Percentiles rank a stretch among this genome's conserved stretches.
Conservation (phyloP, 257 asterid genomes). For the Leonotis leonurus region DNA sequence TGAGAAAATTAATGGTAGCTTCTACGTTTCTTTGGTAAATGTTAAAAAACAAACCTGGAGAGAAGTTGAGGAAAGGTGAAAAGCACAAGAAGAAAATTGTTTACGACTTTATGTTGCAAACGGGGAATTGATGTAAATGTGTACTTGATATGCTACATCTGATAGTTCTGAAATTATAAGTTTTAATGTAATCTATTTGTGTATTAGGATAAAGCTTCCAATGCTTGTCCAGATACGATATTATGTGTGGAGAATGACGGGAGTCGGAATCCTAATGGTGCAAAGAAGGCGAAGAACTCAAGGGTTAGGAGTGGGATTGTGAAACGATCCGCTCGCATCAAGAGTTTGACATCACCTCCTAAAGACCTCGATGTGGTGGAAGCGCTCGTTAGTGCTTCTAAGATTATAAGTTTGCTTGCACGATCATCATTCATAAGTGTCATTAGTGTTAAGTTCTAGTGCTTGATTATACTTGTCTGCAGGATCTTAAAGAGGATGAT, state of each 20-base stretch:
- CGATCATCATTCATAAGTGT: neutral
- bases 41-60: no score
- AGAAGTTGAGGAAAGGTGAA: no score
- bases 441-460: neutral
- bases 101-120: no score
- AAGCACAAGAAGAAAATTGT: no score
- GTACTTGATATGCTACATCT: neutral
- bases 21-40: no score
- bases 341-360: neutral
- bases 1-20: no score
- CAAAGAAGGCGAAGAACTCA: neutral
- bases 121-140: no score
- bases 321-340: slow-evolving; percentile 36
- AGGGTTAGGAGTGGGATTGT: neutral
- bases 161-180: neutral
- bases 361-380: neutral
- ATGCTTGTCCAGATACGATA: neutral
- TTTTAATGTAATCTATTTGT: neutral
- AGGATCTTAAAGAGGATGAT: slow-evolving; percentile 11
- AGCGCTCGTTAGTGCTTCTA: slow-evolving; percentile 19
- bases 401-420: slow-evolving; percentile 15
- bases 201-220: slow-evolving; percentile 8
- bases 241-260: neutral
- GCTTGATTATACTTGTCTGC: neutral
- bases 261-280: neutral